Evolutionary conservation across 331 rosid genomes (phyloP).

Genomic region (Telfairia occidentalis): DNA sequence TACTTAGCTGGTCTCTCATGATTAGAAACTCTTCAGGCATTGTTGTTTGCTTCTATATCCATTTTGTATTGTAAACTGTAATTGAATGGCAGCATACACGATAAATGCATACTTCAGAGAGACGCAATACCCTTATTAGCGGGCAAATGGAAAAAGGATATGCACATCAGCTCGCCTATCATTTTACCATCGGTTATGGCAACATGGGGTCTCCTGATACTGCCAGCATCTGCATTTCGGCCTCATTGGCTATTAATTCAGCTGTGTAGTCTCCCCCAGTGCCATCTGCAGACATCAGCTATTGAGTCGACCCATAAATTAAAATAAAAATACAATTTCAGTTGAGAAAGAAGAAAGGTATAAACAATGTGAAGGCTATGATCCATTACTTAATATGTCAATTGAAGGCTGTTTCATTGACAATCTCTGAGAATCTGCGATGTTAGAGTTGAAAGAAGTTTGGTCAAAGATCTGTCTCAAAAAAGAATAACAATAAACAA

Average conservation of each 20-base stretch:
- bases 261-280: constrained; percentile 53
- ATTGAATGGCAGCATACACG: constrained; percentile 26
- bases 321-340: background rate
- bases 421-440: constrained; percentile 18
- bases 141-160: constrained; percentile 8
- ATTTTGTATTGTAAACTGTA: constrained; percentile 36
- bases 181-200: constrained; percentile 29
- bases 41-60: constrained; percentile 52
- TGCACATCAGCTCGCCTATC: constrained; percentile 24
- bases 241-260: constrained; percentile 53
- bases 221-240: constrained; percentile 57
- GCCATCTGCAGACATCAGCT: constrained; percentile 48
- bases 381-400: constrained; percentile 13
- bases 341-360: background rate
- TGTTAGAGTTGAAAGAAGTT: constrained; percentile 9
- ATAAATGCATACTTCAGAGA: constrained; percentile 4
- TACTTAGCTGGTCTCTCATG: constrained; percentile 34
- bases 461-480: background rate
- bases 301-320: constrained; percentile 10
- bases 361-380: background rate
- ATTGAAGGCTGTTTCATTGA: constrained; percentile 12
- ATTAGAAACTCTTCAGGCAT: constrained; percentile 33
- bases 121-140: constrained; percentile 12
- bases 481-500: background rate
- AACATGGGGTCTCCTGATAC: constrained; percentile 91